These are phyloP conservation scores for California macrophylla DNA, from an alignment of 441 rosid species.

Conservation along the genomic window DNA sequence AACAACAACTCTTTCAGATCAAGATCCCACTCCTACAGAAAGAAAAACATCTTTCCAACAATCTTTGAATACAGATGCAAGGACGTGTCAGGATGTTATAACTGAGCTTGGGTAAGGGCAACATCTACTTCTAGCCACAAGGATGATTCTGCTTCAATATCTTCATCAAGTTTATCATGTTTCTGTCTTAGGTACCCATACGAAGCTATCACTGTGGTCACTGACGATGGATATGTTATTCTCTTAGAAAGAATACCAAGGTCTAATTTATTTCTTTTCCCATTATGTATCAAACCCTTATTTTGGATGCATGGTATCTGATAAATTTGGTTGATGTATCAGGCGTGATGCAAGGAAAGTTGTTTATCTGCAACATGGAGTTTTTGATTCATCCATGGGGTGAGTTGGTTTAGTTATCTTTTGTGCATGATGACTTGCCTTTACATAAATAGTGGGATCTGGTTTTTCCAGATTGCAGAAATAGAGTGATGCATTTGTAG, in stretches of 20 bases:
- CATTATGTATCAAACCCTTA: background rate
- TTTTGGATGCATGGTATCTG: constrained; percentile 20
- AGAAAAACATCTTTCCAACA: constrained; percentile 41
- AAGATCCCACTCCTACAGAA: constrained; percentile 49
- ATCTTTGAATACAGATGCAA: constrained; percentile 77
- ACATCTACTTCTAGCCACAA: background rate
- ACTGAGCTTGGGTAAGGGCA: constrained; percentile 77
- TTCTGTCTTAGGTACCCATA: constrained; percentile 65
- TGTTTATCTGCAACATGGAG: constrained; percentile 84
- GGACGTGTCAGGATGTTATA: constrained; percentile 90
- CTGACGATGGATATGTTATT: constrained; percentile 89
- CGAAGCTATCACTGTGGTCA: constrained; percentile 81
- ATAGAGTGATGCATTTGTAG: background rate
- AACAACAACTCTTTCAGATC: constrained; percentile 52
- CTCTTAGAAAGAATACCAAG: constrained; percentile 94
- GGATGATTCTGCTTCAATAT: background rate
- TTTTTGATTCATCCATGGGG: constrained; percentile 96
- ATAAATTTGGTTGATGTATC: constrained; percentile 25
- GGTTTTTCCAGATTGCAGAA: no score
- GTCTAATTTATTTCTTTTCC: constrained; percentile 29
- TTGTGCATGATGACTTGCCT: background rate
- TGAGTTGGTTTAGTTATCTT: constrained; percentile 27
- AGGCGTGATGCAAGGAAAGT: constrained; percentile 88
- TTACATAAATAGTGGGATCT: no score
- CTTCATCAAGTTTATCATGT: constrained; percentile 11